Evolutionary conservation across 2,329 filamentous ascomycete species (phyloP).

Genomic region (Amphichorda felina): DNA sequence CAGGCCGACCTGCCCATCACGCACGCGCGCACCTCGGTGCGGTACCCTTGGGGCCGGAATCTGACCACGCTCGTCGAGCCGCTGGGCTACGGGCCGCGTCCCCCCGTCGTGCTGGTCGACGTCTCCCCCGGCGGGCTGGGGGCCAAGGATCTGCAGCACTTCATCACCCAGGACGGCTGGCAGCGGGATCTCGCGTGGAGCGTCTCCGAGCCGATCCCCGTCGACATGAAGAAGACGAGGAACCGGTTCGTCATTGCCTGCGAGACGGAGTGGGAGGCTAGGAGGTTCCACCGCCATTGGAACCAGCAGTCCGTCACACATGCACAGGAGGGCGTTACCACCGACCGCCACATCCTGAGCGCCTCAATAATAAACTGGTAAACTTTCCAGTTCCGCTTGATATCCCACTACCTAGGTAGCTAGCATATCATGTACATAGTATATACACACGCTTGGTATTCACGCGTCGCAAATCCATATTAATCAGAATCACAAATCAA

Average conservation of each 20-base stretch:
- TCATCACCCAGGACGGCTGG: constrained; percentile 1
- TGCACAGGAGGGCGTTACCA: no score
- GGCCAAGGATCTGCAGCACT: neutral
- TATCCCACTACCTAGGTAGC: no score
- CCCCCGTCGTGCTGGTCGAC: constrained; percentile 17
- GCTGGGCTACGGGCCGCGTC: constrained; percentile 9
- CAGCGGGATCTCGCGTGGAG: constrained; percentile 1
- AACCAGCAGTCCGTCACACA: constrained; percentile 14
- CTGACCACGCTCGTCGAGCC: neutral
- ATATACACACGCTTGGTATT: neutral
- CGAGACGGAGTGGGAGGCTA: constrained; percentile 17
- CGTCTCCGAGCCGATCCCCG: neutral
- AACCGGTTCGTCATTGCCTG: constrained; percentile 21
- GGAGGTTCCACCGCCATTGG: constrained; percentile 28
- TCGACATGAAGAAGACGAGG: neutral
- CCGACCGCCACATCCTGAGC: neutral
- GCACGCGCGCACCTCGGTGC: neutral
- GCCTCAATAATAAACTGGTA: constrained; percentile 21
- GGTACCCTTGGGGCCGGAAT: neutral
- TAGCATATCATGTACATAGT: neutral
- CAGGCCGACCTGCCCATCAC: neutral
- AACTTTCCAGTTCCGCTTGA: neutral
- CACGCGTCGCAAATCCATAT: neutral
- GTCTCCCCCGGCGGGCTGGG: constrained; percentile 9
- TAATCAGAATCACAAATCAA: constrained; percentile 4